phyloP scores from a whole-genome alignment of 306 rosid species.

The Vigna mungo region DNA sequence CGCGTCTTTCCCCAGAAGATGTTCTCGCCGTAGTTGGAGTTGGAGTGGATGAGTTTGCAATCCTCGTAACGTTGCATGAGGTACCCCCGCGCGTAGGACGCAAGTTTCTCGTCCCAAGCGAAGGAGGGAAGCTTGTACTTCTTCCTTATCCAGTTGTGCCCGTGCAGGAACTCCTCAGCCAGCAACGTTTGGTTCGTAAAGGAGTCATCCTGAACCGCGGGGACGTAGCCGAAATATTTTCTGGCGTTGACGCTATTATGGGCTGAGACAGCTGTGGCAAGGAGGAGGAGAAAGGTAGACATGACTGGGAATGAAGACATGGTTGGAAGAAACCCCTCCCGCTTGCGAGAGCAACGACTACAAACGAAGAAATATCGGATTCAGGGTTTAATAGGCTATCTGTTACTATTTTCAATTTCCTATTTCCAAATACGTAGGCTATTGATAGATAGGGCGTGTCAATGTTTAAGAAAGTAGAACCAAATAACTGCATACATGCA shows the following conservation, averaged over 20 bases:
- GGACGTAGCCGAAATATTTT: slow-evolving; percentile 35
- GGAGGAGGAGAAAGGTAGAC: not conserved
- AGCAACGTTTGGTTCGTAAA: not conserved
- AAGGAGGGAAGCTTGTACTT: slow-evolving; percentile 16
- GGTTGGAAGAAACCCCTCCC: slow-evolving; percentile 19
- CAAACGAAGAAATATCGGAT: not conserved
- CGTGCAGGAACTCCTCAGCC: slow-evolving; percentile 52
- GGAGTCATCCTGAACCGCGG: rapidly evolving
- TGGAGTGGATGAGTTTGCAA: slow-evolving; percentile 58
- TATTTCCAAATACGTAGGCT: not conserved
- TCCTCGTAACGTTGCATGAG: slow-evolving; percentile 41
- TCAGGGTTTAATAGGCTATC: not conserved
- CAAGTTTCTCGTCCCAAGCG: slow-evolving; percentile 59
- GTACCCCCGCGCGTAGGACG: slow-evolving; percentile 47
- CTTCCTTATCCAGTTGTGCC: slow-evolving; percentile 62
- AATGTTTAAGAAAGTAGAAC: not conserved
- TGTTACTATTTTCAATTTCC: slow-evolving; percentile 24
- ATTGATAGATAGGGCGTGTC: not conserved
- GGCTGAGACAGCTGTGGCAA: not conserved
- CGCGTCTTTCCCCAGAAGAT: slow-evolving; percentile 56
- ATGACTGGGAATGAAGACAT: slow-evolving; percentile 11
- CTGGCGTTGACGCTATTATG: slow-evolving; percentile 11
- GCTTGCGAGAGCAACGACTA: slow-evolving; percentile 44
- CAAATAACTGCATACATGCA: not conserved
- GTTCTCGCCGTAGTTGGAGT: slow-evolving; percentile 61